These are phyloP conservation scores for Eurotiales sp. DNA, from an alignment of 2,329 filamentous ascomycete genomes.

Conservation along the genomic window DNA sequence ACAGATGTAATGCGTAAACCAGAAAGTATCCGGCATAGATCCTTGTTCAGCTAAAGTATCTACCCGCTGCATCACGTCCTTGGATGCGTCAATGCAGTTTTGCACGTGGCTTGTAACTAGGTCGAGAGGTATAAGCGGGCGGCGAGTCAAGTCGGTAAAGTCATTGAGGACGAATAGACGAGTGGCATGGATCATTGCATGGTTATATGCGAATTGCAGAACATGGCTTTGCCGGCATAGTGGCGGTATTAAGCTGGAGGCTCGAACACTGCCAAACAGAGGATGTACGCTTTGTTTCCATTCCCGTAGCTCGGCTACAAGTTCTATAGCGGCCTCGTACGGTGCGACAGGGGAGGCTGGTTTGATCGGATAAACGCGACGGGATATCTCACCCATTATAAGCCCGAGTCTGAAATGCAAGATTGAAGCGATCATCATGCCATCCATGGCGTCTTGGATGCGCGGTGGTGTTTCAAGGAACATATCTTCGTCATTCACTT, in stretches of 20 bases:
- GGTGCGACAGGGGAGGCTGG: conserved; percentile 27
- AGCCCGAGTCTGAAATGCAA: conserved; percentile 48
- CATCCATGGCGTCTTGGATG: conserved; percentile 32
- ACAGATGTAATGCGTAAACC: conserved; percentile 43
- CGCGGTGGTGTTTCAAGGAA: conserved; percentile 37
- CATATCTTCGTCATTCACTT: conserved; percentile 57
- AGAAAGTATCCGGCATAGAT: conserved; percentile 37
- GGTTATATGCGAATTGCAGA: conserved; percentile 35
- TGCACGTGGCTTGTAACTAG: conserved; percentile 34
- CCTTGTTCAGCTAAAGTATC: conserved; percentile 34
- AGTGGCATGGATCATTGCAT: conserved; percentile 38
- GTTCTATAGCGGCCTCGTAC: conserved; percentile 30
- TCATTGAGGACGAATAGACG: conserved; percentile 35
- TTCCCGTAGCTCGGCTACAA: conserved; percentile 32
- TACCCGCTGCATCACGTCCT: conserved; percentile 36
- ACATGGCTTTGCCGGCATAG: conserved; percentile 38
- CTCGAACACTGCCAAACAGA: conserved; percentile 33
- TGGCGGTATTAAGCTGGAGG: conserved; percentile 35
- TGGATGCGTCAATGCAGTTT: conserved; percentile 44
- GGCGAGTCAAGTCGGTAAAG: conserved; percentile 33
- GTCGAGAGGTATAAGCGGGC: conserved; percentile 26
- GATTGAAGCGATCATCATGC: conserved; percentile 39
- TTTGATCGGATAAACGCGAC: conserved; percentile 40
- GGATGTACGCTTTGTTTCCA: conserved; percentile 36
- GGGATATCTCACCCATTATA: conserved; percentile 47